phyloP scores from a whole-genome alignment of 208 protist species.

The Angomonas deanei region DNA sequence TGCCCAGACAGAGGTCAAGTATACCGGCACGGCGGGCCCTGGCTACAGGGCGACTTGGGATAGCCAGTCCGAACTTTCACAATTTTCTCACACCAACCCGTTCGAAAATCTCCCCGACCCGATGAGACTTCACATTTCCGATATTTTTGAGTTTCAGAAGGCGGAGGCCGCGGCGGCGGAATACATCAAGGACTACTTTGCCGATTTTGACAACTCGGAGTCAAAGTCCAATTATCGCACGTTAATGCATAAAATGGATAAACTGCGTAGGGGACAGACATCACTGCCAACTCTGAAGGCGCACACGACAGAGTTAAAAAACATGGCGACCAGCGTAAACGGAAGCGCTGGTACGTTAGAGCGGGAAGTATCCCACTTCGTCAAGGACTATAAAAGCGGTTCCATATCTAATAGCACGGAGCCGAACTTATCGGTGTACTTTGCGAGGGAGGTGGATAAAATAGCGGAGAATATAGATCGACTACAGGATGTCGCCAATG shows the following conservation, averaged over 20 bases:
- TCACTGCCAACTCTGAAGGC: too few species aligned
- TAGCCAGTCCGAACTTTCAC: constrained; percentile 61
- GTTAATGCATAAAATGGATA: not conserved
- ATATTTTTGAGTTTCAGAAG: constrained; percentile 70
- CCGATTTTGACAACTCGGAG: constrained; percentile 6
- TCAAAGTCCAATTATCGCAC: not conserved
- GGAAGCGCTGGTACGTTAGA: too few species aligned
- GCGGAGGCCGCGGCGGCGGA: constrained; percentile 48
- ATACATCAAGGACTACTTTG: constrained; percentile 50
- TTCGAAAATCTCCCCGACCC: constrained; percentile 62
- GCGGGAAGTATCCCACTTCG: too few species aligned
- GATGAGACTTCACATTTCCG: constrained; percentile 73
- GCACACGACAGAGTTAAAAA: too few species aligned
- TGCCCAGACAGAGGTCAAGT: not conserved
- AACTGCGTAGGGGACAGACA: not conserved
- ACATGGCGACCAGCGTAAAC: too few species aligned
- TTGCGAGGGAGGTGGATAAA: not conserved
- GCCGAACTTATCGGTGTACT: not conserved
- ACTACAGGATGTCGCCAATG: not conserved
- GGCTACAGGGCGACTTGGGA: constrained; percentile 45
- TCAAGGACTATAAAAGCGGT: too few species aligned
- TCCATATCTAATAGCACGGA: too few species aligned
- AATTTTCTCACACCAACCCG: constrained; percentile 55
- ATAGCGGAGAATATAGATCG: not conserved
- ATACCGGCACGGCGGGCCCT: not conserved